Percentiles rank a stretch among this genome's conserved stretches.
Conservation (phyloP, 2,329 filamentous ascomycete genomes). For the Hymenoscyphus fraxineus region DNA sequence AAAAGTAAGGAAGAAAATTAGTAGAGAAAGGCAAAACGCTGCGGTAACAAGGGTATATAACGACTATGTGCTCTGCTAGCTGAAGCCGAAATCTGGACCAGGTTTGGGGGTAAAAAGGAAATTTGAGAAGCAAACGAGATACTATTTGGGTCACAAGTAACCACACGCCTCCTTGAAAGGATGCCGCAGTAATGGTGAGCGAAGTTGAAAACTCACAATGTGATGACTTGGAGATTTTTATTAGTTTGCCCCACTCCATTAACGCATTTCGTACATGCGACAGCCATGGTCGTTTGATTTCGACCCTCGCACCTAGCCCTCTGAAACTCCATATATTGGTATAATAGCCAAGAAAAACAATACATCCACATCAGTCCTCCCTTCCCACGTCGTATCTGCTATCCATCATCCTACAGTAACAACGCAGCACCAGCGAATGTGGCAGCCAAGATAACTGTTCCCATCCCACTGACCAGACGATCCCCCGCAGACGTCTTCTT, state of each 20-base stretch:
- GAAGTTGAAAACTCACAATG: neutral
- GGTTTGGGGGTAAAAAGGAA: neutral
- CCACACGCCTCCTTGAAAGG: neutral
- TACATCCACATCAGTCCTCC: neutral
- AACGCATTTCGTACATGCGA: constrained; percentile 1
- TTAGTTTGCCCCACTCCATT: neutral
- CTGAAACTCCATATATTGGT: constrained; percentile 3
- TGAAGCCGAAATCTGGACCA: neutral
- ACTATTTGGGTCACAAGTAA: neutral
- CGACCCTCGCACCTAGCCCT: neutral
- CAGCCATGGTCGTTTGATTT: neutral
- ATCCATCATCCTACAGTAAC: constrained; percentile 1
- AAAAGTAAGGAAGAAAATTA: neutral
- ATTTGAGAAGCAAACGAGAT: no score
- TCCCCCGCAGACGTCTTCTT: constrained; percentile 1
- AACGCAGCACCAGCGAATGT: constrained; percentile 7
- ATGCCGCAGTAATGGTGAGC: neutral
- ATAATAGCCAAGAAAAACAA: constrained; percentile 1
- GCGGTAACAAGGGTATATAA: neutral
- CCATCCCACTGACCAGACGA: neutral
- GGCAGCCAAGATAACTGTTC: neutral
- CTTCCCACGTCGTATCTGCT: neutral
- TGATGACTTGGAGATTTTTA: neutral
- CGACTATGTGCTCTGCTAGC: neutral
- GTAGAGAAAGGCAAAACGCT: neutral